Evolutionary conservation across 192 early-diverging fungal genomes (phyloP), one percentile per base, ranked within the genome.

Genomic region (Diversispora epigaea): DNA sequence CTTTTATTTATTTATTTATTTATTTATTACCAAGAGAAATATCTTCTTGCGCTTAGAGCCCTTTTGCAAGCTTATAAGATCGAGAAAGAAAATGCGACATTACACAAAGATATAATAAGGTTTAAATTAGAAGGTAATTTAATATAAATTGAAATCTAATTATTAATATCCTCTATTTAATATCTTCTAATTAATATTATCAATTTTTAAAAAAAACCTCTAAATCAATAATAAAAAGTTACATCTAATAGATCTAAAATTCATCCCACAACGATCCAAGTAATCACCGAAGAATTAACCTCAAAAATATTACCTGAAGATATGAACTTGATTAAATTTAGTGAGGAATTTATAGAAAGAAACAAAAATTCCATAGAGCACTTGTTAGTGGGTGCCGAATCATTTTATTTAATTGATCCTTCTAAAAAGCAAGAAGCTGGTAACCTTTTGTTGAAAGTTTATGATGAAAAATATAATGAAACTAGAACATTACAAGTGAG

Each of bases 41-140:
- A 82, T 58, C 67, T 92, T 43, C 81, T 94, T 45, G 93, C 91
- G 0, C 63, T 91, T 52, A 86, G 84, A 76, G 76, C 84, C 40
- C 72, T 94, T 69, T 69, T 87, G 22, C 86, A 84, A 32, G 85
- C 86, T 0, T 57, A 68, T 55, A 66, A 80, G 50, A 76, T 89
- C 39, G 83, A 90, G 43, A 76, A 74, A 11, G 64, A 77, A 39
- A 78, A 84, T 25, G 71, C 84, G 7, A 69, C 54, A 4, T 67
- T 88, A 4, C 82, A 87, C 68, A 71, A 76, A 52, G 81, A 86
- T 19, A 72, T 86, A n/a, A 79, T 85, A 19, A 75, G 77, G 25
- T 85, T 86, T 52, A 74, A 84, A 10, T 71, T 80, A 44, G 80
- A 80, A 19, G 84, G 84, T 73, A 79, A 76, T 22, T n/a, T 57